Conservation (phyloP, 208 protist species). For the Sergeia podlipaevii region DNA sequence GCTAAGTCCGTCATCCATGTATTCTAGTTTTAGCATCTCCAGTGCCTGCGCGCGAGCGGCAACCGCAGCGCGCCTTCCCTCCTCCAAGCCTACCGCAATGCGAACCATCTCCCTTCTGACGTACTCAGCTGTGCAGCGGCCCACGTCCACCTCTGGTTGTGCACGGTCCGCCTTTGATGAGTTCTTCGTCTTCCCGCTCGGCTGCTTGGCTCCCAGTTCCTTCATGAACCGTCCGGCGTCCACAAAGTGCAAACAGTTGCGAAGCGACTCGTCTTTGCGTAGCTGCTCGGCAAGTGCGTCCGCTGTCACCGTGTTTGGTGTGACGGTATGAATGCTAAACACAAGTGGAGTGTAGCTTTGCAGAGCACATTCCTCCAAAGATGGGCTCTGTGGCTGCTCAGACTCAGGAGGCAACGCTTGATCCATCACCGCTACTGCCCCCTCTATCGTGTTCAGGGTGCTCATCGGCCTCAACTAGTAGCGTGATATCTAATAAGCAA, state of each 20-base stretch:
- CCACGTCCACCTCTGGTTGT: constrained; percentile 3
- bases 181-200: constrained; percentile 4
- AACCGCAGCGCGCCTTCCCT: constrained; percentile 19
- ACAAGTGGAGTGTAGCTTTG: too few relatives aligned
- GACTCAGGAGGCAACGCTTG: too few relatives aligned
- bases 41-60: constrained; percentile 25
- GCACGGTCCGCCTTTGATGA: not conserved
- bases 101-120: constrained; percentile 40
- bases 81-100: constrained; percentile 42
- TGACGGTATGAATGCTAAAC: too few relatives aligned
- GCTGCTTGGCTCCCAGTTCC: not conserved
- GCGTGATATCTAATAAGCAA: too few relatives aligned
- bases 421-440: too few relatives aligned
- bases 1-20: constrained; percentile 70
- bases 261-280: constrained; percentile 3
- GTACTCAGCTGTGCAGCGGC: constrained; percentile 1
- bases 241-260: constrained; percentile 24
- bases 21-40: constrained; percentile 31
- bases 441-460: too few relatives aligned
- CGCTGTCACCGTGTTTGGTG: too few relatives aligned
- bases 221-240: constrained; percentile 4
- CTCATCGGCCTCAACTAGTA: too few relatives aligned
- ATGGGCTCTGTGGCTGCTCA: too few relatives aligned
- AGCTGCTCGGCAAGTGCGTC: too few relatives aligned
- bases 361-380: too few relatives aligned